Conservation (phyloP, 2,329 filamentous ascomycete genomes). For the Pseudofabraea citricarpa region DNA sequence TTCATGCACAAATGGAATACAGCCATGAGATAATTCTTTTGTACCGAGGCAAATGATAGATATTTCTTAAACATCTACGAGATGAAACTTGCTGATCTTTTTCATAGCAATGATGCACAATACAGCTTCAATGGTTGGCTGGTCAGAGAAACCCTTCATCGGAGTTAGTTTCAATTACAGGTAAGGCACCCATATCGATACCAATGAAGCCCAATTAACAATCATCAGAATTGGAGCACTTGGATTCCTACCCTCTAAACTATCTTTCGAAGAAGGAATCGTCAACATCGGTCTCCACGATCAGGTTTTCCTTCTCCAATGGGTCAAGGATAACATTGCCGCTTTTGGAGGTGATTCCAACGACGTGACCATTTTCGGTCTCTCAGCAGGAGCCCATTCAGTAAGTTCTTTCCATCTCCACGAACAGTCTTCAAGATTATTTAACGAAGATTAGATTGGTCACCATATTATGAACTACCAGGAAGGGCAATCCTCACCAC, state of each 20-base stretch:
- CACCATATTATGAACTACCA: constrained; percentile 56
- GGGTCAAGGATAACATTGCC: constrained; percentile 54
- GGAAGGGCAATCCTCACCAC: constrained; percentile 28
- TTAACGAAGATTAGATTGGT: constrained; percentile 44
- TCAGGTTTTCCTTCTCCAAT: constrained; percentile 51
- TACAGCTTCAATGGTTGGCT: constrained; percentile 57
- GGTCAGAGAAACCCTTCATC: constrained; percentile 46
- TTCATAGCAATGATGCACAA: constrained; percentile 46
- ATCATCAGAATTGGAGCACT: constrained; percentile 53
- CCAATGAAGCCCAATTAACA: background rate
- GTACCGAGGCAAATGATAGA: no score
- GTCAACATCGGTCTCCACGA: constrained; percentile 61
- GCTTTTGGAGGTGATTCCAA: constrained; percentile 52
- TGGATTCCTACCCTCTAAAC: constrained; percentile 60
- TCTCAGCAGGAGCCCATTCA: constrained; percentile 57
- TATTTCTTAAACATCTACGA: no score
- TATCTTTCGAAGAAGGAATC: constrained; percentile 46
- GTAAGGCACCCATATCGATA: constrained; percentile 1
- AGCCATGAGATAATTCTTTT: no score
- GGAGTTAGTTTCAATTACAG: constrained; percentile 55
- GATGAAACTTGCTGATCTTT: no score
- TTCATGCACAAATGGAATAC: no score
- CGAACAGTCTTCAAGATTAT: background rate
- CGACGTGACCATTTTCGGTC: constrained; percentile 55
- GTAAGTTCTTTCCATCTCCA: constrained; percentile 27